Evolutionary conservation across 805 yeast genomes (phyloP), one percentile per base, ranked within the genome.

Genomic region (Helenozyma rhizophorensis): DNA sequence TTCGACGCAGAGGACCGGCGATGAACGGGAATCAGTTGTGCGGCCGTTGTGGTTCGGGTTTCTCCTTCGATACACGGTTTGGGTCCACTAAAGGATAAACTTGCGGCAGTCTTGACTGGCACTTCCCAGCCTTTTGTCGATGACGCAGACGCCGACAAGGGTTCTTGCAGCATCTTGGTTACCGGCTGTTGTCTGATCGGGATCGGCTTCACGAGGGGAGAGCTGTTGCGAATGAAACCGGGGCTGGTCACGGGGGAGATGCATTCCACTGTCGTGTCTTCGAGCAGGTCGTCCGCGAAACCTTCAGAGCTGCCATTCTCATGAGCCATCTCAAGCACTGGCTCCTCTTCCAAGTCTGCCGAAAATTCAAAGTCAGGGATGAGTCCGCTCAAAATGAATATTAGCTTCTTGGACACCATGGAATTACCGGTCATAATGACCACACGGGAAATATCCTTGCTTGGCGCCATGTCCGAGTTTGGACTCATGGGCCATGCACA

Each of bases 401-500:
- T 58, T 34, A 77, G 54, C 47, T 76, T 76, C 44, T 76, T 78
- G 1, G 82, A 80, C 8, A 77, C 78, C 6, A 70, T 70, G 22
- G 78, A 74, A 46, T 77, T 77, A 11, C 78, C 72, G 0, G 83
- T 76, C 71, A 76, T 66, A 3, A 77, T 61, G 1, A 76, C 76
- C 1, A 77, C 61, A 27, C 81, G 60, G 6, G 72, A 60, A n/a
- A 65, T 51, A 25, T 62, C 68, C 14, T 45, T 34, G 21, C 50
- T 50, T 2, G 42, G 30, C 10, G 45, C 27, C 3, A 46, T 34
- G 9, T 48, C 45, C 11, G 42, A 44, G 18, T 45, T 53, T 22
- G 52, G 53, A 15, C 53, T 43, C 23, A 49, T 42, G 1, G 76
- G 72, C 26, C 59, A 63, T 6, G 42, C 32, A 8, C 54, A 42